phyloP scores from a whole-genome alignment of 257 asterid genomes.

The Primulina tabacum region DNA sequence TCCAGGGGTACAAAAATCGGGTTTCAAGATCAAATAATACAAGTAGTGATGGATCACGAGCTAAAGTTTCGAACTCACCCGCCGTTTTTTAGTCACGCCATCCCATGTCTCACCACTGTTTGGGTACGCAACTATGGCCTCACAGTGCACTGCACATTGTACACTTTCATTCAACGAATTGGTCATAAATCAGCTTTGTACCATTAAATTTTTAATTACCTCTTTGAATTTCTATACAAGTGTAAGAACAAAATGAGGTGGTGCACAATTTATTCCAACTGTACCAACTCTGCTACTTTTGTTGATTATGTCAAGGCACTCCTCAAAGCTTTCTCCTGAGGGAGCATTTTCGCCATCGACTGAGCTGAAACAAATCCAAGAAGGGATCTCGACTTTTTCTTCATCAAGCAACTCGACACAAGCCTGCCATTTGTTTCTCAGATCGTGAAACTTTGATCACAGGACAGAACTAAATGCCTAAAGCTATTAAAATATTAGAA shows the following conservation, averaged over 20 bases:
- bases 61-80: constrained; percentile 37
- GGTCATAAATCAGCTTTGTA: neutral
- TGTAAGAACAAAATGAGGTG: constrained; percentile 71
- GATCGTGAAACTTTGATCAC: neutral
- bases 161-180: neutral
- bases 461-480: neutral
- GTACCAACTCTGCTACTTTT: constrained; percentile 52
- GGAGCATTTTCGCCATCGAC: constrained; percentile 73
- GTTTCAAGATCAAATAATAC: neutral
- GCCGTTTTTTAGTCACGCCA: constrained; percentile 75
- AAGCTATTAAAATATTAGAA: neutral
- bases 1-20: neutral
- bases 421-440: constrained; percentile 43
- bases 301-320: constrained; percentile 49
- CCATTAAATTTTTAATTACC: constrained; percentile 31
- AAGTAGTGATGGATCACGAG: neutral
- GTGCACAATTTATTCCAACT: constrained; percentile 79
- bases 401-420: constrained; percentile 70
- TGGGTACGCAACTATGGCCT: constrained; percentile 72
- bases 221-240: constrained; percentile 60
- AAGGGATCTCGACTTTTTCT: constrained; percentile 59
- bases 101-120: constrained; percentile 84
- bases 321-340: constrained; percentile 79
- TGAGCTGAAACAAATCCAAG: constrained; percentile 88
- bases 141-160: constrained; percentile 45